Base-by-base conservation (phyloP, 2,329 filamentous ascomycete genomes). In the Hypoxylon sp. region DNA sequence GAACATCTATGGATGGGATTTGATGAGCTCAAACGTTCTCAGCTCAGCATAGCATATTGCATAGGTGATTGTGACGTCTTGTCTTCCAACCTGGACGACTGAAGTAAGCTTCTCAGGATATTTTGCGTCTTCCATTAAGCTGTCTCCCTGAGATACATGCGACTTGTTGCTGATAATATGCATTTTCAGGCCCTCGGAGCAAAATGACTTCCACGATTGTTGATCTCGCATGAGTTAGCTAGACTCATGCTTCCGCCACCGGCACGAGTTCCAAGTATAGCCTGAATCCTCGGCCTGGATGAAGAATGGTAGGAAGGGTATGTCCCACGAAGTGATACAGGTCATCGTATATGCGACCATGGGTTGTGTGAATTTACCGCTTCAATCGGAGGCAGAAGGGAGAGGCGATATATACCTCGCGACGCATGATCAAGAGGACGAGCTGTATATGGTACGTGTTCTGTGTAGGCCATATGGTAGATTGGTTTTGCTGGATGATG, bases 11-110 rank as follows among this genome's bases (percentile, higher is more conserved):
- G 37, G 32, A 47, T 35, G 42, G 31, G 19, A 37, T 10, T 35
- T 27, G 54, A 37, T 15, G 19, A 57, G 27, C 29, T 57, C 44
- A 44, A 47, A 11, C 24, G 39, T 57, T 48, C 19, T 47, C 29
- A 39, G 13, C 31, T 19, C 55, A 35, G 15, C 55, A 17, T 58
- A 4, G n/a, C 31, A 24, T 50, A 11, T 50, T 50, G 27, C 27
- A 46, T 46, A 27, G 24, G 11, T 10, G 7, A 11, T 8, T 13
- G 31, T 37, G 31, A n/a, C 21, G 31, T 57, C 6, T 32, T 31
- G 10, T 27, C 31, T 31, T 19, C 11, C 47, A 19, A 21, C 21
- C n/a, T 37, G 15, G 17, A 32, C 44, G 24, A 4, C 10, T 47
- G 11, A 4, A 4, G 44, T 24, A 47, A 13, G 21, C 17, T 19